Base-by-base conservation (phyloP, 139 green algal genomes). In the Edaphochlamys debaryana region DNA sequence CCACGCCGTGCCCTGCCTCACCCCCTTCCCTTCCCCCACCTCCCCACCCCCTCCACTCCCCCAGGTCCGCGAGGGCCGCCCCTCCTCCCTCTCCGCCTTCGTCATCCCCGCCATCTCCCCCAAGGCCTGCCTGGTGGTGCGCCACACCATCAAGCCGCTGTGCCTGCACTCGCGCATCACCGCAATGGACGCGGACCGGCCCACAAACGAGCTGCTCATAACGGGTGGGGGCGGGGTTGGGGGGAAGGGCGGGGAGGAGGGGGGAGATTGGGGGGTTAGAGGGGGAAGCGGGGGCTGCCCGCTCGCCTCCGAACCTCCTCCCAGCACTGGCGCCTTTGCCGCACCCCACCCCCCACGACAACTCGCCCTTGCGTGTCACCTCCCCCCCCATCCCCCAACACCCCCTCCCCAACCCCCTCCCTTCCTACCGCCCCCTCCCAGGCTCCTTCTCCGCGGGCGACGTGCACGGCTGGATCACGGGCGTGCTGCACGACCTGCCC, bases 101-200 rank as follows among this genome's bases (percentile, higher is more conserved):
- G 68, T 94, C 48, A 86, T 95, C 50, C 90, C 92, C 29, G 74
- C 87, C 73, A 88, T 87, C 50, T 66, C 71, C 4, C 92, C 92
- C 71, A 93, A 93, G 80, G 88, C 87, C 19, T 91, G 80, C 71
- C 58, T 84, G 64, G 79, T 85, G 30, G 78, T 90, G 22, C 60
- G 67, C 29, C 88, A 93, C 71, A 84, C 69, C 68, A 91, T 96
- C 85, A 88, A 86, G 69, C 88, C 92, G 13, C 87, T 96, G 32
- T 95, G 92, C 88, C 83, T 96, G 67, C 93, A 96, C 82, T 78
- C 86, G 68, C 81, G 87, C 32, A 77, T 90, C 38, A 36, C 70
- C 5, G 45, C 77, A 66, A 48, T 73, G 45, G 79, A 89, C 36
- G 52, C 79, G 25, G 78, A 7, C 48, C 30, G 83, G 4, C 90